These are phyloP conservation scores for Glycine soja DNA, from an alignment of 306 rosid genomes.

Conservation along the genomic window DNA sequence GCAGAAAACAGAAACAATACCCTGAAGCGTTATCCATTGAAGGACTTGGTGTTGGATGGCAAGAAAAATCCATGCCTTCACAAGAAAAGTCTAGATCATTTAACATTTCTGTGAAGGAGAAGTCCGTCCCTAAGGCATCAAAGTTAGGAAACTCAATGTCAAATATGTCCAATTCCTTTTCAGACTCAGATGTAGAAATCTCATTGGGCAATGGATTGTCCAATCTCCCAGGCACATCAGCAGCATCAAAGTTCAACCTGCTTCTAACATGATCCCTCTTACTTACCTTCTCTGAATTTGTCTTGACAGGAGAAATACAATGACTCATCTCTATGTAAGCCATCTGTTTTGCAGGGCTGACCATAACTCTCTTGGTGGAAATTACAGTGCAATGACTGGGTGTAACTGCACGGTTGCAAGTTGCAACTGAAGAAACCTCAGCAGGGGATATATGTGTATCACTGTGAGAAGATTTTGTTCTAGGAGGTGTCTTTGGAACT, in stretches of 20 bases:
- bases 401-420: constrained; percentile 51
- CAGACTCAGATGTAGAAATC: constrained; percentile 67
- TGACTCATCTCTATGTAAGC: constrained; percentile 76
- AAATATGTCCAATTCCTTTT: constrained; percentile 66
- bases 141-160: constrained; percentile 75
- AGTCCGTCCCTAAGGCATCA: constrained; percentile 73
- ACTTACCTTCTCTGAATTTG: constrained; percentile 52
- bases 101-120: constrained; percentile 77
- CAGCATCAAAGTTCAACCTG: constrained; percentile 75
- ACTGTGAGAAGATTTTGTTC: constrained; percentile 58
- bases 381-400: constrained; percentile 75
- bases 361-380: constrained; percentile 84
- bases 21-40: constrained; percentile 59
- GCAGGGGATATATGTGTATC: constrained; percentile 67
- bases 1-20: constrained; percentile 58
- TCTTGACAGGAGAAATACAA: constrained; percentile 73
- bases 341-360: constrained; percentile 78
- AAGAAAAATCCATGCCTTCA: constrained; percentile 63
- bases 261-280: constrained; percentile 85
- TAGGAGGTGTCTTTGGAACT: constrained; percentile 72
- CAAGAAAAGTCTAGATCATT: constrained; percentile 67
- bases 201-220: constrained; percentile 52
- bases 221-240: constrained; percentile 52
- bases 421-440: constrained; percentile 60
- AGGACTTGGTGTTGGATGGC: constrained; percentile 57